A percentile compares a stretch with the other conserved stretches of the same genome.
phyloP scores from a whole-genome alignment of 2,329 filamentous ascomycete genomes.

The Fusarium tanahbumbuense region DNA sequence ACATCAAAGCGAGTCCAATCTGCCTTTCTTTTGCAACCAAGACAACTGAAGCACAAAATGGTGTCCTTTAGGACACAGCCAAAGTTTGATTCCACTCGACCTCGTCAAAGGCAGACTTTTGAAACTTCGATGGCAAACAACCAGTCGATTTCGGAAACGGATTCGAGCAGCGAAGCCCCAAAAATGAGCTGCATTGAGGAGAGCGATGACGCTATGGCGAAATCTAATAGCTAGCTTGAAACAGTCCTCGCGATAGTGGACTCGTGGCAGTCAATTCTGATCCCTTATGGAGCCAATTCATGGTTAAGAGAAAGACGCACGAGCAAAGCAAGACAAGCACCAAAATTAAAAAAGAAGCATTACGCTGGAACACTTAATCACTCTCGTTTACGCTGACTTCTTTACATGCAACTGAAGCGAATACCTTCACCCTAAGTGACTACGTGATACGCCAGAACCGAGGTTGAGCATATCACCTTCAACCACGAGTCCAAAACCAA shows the following conservation, averaged over 20 bases:
- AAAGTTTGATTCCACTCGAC: conserved; percentile 48
- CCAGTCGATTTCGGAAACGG: conserved; percentile 44
- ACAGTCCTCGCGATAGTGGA: conserved; percentile 50
- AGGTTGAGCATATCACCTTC: background rate
- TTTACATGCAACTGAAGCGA: conserved; percentile 28
- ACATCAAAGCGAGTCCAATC: conserved; percentile 46
- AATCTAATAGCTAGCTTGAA: conserved; percentile 53
- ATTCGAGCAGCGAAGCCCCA: conserved; percentile 38
- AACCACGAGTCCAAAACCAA: background rate
- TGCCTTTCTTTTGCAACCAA: conserved; percentile 43
- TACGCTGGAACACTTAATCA: conserved; percentile 41
- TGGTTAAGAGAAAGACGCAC: conserved; percentile 40
- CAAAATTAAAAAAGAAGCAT: conserved; percentile 47
- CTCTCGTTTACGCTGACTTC: conserved; percentile 16
- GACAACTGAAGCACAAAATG: conserved; percentile 36
- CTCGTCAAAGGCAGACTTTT: conserved; percentile 48
- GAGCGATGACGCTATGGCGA: conserved; percentile 52
- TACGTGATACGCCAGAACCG: conserved; percentile 29
- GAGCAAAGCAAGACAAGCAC: conserved; percentile 49
- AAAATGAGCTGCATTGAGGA: conserved; percentile 48
- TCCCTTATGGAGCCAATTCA: conserved; percentile 44
- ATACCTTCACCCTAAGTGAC: conserved; percentile 24
- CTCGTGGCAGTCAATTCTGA: conserved; percentile 41
- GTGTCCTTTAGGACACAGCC: conserved; percentile 45
- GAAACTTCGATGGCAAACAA: conserved; percentile 40